Conservation (phyloP, 306 rosid genomes). For the Adenanthera pavonina region DNA sequence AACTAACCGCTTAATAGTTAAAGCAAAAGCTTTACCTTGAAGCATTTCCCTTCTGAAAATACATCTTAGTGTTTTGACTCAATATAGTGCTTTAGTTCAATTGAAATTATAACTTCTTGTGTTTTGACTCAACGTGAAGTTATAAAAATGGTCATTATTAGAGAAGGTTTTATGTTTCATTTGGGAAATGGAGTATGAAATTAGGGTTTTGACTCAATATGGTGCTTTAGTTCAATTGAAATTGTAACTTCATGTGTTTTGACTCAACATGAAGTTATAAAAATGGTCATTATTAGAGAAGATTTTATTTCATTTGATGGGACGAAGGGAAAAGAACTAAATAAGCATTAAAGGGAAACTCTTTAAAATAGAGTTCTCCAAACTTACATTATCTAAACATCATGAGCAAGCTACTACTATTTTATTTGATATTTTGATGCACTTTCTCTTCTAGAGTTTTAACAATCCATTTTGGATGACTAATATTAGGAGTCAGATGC, state of each 20-base stretch:
- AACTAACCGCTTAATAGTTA: no score
- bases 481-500: conserved; percentile 89
- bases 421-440: conserved; percentile 25
- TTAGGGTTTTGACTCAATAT: not conserved
- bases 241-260: no score
- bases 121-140: no score
- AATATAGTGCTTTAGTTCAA: no score
- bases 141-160: no score
- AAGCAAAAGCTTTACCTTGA: not conserved
- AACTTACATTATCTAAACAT: not conserved
- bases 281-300: no score
- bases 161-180: conserved; percentile 11
- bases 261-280: no score
- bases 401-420: not conserved
- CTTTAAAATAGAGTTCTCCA: not conserved
- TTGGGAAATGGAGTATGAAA: not conserved
- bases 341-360: no score
- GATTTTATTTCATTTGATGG: no score
- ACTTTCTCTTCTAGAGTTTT: conserved; percentile 30
- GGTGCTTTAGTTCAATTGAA: no score
- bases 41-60: conserved; percentile 32
- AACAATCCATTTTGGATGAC: conserved; percentile 39
- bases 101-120: conserved; percentile 3
- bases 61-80: not conserved
- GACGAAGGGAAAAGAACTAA: no score